Percentiles rank a stretch among this genome's conserved stretches.
Conservation (phyloP, 192 early-diverging fungal species). For the Spizellomyces punctatus region DNA sequence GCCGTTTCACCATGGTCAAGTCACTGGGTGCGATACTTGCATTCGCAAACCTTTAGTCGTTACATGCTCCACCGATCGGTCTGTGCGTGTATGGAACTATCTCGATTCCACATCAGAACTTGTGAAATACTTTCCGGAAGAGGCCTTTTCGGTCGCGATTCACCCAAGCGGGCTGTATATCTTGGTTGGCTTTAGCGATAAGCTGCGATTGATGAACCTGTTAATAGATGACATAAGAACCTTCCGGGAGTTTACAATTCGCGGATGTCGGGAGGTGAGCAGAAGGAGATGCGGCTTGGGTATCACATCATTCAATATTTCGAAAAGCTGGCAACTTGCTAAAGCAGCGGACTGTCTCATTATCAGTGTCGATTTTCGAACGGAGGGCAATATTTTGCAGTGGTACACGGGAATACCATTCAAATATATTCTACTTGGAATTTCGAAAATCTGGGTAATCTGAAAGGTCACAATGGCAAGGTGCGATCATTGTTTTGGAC, state of each 20-base stretch:
- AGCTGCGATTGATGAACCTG: conserved; percentile 63
- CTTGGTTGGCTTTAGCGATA: conserved; percentile 64
- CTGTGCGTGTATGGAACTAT: conserved; percentile 69
- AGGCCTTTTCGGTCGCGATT: conserved; percentile 60
- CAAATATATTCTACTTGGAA: conserved; percentile 67
- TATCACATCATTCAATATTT: too few species aligned
- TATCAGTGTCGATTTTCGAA: conserved; percentile 56
- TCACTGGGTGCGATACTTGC: conserved; percentile 55
- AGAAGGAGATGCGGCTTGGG: conserved; percentile 19
- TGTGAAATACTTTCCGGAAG: conserved; percentile 65
- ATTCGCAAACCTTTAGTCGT: conserved; percentile 59
- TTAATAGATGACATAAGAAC: conserved; percentile 63
- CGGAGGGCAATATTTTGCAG: conserved; percentile 66
- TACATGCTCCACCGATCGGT: conserved; percentile 57
- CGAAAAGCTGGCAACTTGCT: conserved; percentile 7
- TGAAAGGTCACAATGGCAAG: conserved; percentile 69
- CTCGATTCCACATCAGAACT: conserved; percentile 56
- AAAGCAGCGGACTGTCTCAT: not conserved
- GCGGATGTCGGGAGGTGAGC: conserved; percentile 55
- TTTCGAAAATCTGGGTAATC: conserved; percentile 57
- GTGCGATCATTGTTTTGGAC: conserved; percentile 58
- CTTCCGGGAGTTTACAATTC: conserved; percentile 61
- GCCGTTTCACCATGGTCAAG: conserved; percentile 57
- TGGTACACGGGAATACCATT: conserved; percentile 60
- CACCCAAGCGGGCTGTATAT: conserved; percentile 70